These are phyloP conservation scores for Hyphodiscus sp. DNA, from an alignment of 2,329 filamentous ascomycete genomes.

Conservation along the genomic window DNA sequence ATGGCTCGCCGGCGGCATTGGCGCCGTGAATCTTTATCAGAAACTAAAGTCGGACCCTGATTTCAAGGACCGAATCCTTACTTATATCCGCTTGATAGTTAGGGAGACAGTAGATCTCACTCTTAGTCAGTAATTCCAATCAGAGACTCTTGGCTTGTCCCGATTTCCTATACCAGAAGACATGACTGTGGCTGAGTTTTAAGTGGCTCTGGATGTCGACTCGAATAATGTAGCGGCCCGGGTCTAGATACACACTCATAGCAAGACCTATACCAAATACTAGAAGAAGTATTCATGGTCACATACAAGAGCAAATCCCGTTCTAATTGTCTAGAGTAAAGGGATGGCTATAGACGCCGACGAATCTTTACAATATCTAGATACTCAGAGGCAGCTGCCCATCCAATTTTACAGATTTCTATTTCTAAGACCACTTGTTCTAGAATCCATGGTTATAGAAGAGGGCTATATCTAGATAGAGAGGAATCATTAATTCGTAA, in stretches of 20 bases:
- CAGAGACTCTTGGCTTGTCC: conserved; percentile 5
- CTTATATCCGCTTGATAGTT: conserved; percentile 10
- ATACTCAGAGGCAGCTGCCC: conserved; percentile 1
- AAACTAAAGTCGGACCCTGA: conserved; percentile 6
- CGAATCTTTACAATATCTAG: background rate
- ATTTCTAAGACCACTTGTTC: conserved; percentile 9
- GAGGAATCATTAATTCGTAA: conserved; percentile 8
- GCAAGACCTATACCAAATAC: conserved; percentile 11
- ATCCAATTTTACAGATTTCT: conserved; percentile 5
- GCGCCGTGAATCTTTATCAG: conserved; percentile 4
- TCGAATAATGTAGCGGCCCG: conserved; percentile 10
- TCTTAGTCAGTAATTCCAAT: conserved; percentile 9
- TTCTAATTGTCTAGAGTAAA: conserved; percentile 5
- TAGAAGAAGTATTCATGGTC: conserved; percentile 1
- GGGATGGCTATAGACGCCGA: conserved; percentile 8
- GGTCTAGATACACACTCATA: conserved; percentile 12
- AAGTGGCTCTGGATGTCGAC: conserved; percentile 8
- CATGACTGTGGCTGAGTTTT: conserved; percentile 8
- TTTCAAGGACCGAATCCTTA: conserved; percentile 8
- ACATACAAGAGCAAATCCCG: background rate
- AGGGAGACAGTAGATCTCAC: conserved; percentile 8
- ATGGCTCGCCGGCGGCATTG: conserved; percentile 5
- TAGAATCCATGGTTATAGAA: conserved; percentile 5
- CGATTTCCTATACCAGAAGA: conserved; percentile 8
- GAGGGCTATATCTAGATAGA: conserved; percentile 8